Percentiles rank a stretch among this genome's conserved stretches.
Conservation (phyloP, 1,284 basidiomycete species). For the Ceratobasidium sp. region DNA sequence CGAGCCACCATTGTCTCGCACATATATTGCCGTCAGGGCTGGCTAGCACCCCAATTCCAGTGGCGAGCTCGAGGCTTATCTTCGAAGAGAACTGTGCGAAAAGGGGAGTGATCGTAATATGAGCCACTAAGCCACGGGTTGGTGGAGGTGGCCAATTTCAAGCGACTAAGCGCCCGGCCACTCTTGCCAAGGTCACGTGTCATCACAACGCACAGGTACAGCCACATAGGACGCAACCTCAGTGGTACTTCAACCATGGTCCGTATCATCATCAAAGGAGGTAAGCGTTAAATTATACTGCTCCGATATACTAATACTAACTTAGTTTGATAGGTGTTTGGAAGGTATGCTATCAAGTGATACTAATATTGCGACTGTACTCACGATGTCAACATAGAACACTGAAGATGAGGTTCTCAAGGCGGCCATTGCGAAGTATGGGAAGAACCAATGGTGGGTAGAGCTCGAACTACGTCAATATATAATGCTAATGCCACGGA, state of each 20-base stretch:
- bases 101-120: too few species aligned
- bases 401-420: constrained; percentile 98
- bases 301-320: constrained; percentile 4
- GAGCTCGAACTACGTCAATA: background rate
- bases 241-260: constrained; percentile 61
- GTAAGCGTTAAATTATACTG: constrained; percentile 60
- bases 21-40: background rate
- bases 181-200: constrained; percentile 13
- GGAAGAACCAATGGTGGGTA: constrained; percentile 92
- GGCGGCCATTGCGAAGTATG: constrained; percentile 97
- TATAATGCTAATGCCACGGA: constrained; percentile 29
- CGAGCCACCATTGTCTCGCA: too few species aligned
- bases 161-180: constrained; percentile 30
- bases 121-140: background rate
- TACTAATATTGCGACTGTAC: background rate
- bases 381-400: constrained; percentile 62
- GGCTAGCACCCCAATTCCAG: constrained; percentile 13
- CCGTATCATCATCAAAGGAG: constrained; percentile 95
- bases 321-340: constrained; percentile 45
- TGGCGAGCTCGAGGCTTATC: background rate
- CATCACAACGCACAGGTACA: constrained; percentile 16
- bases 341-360: constrained; percentile 55
- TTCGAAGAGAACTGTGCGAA: too few species aligned
- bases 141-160: background rate
- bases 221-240: constrained; percentile 31